Evolutionary conservation across 1,284 basidiomycete genomes (phyloP).

Genomic region (Cronartium quercuum): DNA sequence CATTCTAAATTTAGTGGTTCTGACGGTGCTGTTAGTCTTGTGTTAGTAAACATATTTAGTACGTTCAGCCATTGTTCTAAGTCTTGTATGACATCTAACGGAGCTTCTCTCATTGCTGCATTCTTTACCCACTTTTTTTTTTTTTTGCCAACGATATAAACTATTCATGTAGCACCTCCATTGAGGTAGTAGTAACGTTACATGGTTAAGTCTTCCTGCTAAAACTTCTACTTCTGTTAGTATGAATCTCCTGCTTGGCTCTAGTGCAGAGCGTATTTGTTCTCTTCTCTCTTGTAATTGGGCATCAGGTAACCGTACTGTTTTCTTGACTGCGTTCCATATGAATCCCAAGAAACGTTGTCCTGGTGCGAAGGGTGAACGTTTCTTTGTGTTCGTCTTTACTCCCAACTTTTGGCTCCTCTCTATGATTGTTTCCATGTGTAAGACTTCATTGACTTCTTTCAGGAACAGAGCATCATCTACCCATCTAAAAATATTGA

Average conservation of each 20-base stretch:
- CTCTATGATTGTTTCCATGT: not conserved
- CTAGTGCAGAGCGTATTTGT: not conserved
- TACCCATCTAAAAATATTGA: not conserved
- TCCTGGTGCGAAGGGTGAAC: not conserved
- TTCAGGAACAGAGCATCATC: not conserved
- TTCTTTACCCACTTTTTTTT: not conserved
- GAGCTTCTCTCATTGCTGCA: not conserved
- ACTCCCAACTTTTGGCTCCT: not conserved
- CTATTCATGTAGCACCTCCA: not conserved
- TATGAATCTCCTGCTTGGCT: not conserved
- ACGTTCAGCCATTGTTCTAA: not conserved
- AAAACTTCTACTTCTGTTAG: not conserved
- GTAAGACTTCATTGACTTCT: not conserved
- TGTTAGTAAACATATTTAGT: not conserved
- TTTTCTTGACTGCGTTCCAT: not conserved
- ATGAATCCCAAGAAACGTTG: slow-evolving; percentile 2
- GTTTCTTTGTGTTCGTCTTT: not conserved
- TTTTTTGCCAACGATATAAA: not conserved
- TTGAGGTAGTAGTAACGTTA: not conserved
- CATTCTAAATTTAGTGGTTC: not conserved
- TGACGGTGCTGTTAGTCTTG: not conserved
- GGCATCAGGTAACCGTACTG: not conserved
- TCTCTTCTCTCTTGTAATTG: not conserved
- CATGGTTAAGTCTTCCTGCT: not conserved
- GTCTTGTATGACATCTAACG: not conserved